Percentiles rank a stretch among this genome's conserved stretches.
Conservation (phyloP, 768 basidiomycete genomes). For the Pisolithus albus region DNA sequence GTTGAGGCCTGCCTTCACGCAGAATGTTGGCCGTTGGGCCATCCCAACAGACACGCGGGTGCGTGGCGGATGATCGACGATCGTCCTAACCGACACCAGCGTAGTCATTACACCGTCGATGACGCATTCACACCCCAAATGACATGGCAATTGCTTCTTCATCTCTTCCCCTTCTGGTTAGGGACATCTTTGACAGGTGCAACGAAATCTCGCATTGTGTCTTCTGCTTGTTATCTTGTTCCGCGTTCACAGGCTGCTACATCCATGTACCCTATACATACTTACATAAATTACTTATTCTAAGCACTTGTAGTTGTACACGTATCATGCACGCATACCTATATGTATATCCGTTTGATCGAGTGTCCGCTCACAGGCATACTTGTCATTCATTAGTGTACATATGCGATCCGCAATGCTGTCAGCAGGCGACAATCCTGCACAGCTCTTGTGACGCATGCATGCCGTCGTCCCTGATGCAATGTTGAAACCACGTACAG, state of each 20-base stretch:
- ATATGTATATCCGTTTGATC: background rate
- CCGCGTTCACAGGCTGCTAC: background rate
- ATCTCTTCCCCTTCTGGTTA: background rate
- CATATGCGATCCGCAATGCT: no score
- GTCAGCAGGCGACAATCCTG: no score
- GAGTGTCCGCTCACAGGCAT: no score
- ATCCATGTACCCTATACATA: background rate
- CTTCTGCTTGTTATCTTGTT: background rate
- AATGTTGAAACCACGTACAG: background rate
- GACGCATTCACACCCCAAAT: no score
- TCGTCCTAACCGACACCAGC: background rate
- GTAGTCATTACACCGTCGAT: no score
- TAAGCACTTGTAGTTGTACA: background rate
- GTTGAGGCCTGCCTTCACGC: conserved; percentile 27
- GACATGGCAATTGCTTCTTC: background rate
- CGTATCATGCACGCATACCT: background rate
- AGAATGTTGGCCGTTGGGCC: conserved; percentile 3
- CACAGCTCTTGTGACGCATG: background rate
- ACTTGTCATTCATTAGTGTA: no score
- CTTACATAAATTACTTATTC: background rate
- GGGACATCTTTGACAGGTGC: background rate
- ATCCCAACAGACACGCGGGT: conserved; percentile 2
- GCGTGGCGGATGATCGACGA: conserved; percentile 7
- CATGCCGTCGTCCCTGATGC: background rate
- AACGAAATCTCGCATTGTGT: background rate